Conservation (phyloP, 805 yeast species). For the Wickerhamia fluorescens region DNA sequence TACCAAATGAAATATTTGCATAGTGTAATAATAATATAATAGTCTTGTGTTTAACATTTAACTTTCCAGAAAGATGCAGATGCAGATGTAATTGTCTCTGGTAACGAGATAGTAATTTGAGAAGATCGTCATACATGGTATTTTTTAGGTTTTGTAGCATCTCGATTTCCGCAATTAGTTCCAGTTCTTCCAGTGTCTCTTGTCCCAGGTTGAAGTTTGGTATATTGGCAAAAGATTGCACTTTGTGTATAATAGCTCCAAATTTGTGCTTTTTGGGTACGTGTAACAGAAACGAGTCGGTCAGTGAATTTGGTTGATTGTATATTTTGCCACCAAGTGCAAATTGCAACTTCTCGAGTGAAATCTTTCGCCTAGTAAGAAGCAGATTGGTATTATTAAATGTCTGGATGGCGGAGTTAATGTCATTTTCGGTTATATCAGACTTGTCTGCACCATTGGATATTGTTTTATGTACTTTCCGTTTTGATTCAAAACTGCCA, state of each 20-base stretch:
- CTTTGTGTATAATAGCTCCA: slow-evolving; percentile 29
- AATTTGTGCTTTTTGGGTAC: slow-evolving; percentile 11
- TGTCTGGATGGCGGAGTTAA: slow-evolving; percentile 28
- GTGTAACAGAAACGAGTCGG: slow-evolving; percentile 7
- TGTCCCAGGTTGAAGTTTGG: slow-evolving; percentile 9
- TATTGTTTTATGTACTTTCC: too few relatives aligned
- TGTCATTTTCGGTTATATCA: slow-evolving; percentile 22
- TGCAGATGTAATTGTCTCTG: slow-evolving; percentile 6
- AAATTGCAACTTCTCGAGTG: slow-evolving; percentile 16
- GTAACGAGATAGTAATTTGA: slow-evolving; percentile 12
- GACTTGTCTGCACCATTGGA: slow-evolving; percentile 6
- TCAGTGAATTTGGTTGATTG: slow-evolving; percentile 10
- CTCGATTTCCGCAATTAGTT: slow-evolving; percentile 33
- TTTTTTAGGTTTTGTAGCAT: slow-evolving; percentile 26
- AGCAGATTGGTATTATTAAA: slow-evolving; percentile 35
- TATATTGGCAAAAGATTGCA: slow-evolving; percentile 35
- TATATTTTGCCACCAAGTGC: slow-evolving; percentile 20
- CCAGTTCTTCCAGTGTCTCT: slow-evolving; percentile 20
- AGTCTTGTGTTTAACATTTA: neutral
- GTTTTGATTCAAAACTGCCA: slow-evolving; percentile 7
- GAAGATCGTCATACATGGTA: slow-evolving; percentile 24
- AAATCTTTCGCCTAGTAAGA: slow-evolving; percentile 24
- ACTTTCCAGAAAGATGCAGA: neutral
- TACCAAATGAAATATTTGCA: slow-evolving; percentile 26
- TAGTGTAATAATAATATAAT: slow-evolving; percentile 5